Conservation (phyloP, 306 rosid genomes). For the Elaeagnus macrophylla region DNA sequence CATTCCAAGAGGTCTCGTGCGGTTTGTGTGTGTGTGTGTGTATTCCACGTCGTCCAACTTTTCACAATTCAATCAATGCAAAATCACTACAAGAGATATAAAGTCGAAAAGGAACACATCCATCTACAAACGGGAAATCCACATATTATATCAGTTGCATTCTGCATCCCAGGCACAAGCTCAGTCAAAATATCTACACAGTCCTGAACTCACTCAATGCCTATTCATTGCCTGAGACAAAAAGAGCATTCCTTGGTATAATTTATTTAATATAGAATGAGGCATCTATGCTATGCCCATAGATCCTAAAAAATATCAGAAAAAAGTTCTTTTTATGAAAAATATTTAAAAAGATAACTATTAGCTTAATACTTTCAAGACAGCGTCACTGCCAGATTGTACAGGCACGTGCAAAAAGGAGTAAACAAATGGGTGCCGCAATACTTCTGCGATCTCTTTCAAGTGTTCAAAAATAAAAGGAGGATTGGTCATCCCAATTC, state of each 20-base stretch:
- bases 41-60: too few species aligned
- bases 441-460: constrained; percentile 76
- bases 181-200: constrained; percentile 88
- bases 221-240: constrained; percentile 91
- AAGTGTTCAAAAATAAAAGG: constrained; percentile 96
- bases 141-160: constrained; percentile 96
- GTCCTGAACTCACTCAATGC: constrained; percentile 76
- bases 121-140: constrained; percentile 90
- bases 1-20: too few species aligned
- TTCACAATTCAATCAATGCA: not conserved
- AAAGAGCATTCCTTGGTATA: constrained; percentile 23
- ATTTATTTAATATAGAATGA: constrained; percentile 4
- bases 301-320: not conserved
- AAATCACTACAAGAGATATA: constrained; percentile 2
- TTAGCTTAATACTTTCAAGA: constrained; percentile 58
- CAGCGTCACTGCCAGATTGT: constrained; percentile 82
- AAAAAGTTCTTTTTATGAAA: not conserved
- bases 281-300: not conserved
- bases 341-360: not conserved
- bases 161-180: constrained; percentile 97
- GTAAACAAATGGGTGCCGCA: constrained; percentile 90
- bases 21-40: too few species aligned
- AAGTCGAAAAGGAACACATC: constrained; percentile 5
- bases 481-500: constrained; percentile 98
- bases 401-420: constrained; percentile 94